Conservation (phyloP, 305 asterid genomes). For the Ajuga reptans region DNA sequence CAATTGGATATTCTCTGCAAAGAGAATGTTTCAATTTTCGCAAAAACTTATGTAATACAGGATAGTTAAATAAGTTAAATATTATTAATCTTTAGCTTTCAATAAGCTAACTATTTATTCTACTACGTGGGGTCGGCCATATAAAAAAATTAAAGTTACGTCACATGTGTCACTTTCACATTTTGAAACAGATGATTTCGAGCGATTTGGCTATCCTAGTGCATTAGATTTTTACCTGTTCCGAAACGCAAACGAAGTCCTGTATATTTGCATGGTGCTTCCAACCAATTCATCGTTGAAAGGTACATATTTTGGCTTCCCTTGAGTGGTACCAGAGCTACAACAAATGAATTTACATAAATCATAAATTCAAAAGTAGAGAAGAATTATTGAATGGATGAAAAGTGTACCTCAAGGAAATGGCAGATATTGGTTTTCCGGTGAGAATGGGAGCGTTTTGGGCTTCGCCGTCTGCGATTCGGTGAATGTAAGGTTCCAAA, state of each 20-base stretch:
- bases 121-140: no score
- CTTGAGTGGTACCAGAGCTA: constrained; percentile 84
- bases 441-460: constrained; percentile 43
- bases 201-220: no score
- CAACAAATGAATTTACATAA: constrained; percentile 23
- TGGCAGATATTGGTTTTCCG: constrained; percentile 45
- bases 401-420: constrained; percentile 48
- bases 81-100: no score
- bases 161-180: no score
- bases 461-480: constrained; percentile 48
- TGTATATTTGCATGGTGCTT: constrained; percentile 56
- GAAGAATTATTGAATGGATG: neutral
- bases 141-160: no score
- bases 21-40: no score
- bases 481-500: constrained; percentile 46
- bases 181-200: no score
- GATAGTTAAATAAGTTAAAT: no score
- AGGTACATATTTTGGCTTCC: constrained; percentile 82
- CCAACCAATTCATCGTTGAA: constrained; percentile 64
- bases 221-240: no score
- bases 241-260: constrained; percentile 63
- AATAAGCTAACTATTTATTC: no score
- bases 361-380: neutral
- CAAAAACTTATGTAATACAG: no score
- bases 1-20: constrained; percentile 65